Base-by-base conservation (phyloP, 306 rosid species). In the Citrullus amarus region DNA sequence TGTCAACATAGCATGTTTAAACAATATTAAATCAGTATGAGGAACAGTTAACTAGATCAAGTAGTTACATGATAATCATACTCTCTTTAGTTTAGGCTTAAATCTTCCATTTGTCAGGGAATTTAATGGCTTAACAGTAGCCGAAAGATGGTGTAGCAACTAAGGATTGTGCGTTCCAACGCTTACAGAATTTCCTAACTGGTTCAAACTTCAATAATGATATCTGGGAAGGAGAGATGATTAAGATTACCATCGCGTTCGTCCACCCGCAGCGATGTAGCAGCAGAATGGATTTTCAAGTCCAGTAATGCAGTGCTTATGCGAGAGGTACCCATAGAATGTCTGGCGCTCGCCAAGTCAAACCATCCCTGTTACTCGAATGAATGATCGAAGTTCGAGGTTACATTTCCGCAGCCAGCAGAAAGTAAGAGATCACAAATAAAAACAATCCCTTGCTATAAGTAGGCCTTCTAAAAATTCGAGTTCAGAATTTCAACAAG, bases 321-420 rank as follows among this genome's bases (percentile, higher is more conserved):
- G 13, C 97, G 93, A 12, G 89, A 87, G n/a, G 85, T 85, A 51
- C 97, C 99, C 99, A 92, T 95, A 65, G 99, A 92, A 86, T 88
- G 89, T 36, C 92, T 86, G 56, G 97, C 97, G 82, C 97, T 88
- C 1, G 97, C 97, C 61, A 95, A 84, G 22, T 95, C 97, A 72
- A 92, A 62, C 97, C 97, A 95, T 61, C 93, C 99, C 99, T 95
- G 86, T 62, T 28, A 72, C 77, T 73, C 77, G 9, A 73, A 51
- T 30, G 28, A 41, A 73, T 73, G 56, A 7, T 9, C 61, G 4
- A 22, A 70, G 38, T 70, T 70, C 17, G 51, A 18, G 28, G 73
- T 36, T 32, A 8, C 75, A 68, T 68, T 41, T 68, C 54, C 14
- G 34, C 34, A 82, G 17, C 36, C 14, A 59, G 11, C 4, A n/a